These are phyloP conservation scores for Phaffomyces antillensis DNA, from an alignment of 805 yeast species.

Conservation along the genomic window DNA sequence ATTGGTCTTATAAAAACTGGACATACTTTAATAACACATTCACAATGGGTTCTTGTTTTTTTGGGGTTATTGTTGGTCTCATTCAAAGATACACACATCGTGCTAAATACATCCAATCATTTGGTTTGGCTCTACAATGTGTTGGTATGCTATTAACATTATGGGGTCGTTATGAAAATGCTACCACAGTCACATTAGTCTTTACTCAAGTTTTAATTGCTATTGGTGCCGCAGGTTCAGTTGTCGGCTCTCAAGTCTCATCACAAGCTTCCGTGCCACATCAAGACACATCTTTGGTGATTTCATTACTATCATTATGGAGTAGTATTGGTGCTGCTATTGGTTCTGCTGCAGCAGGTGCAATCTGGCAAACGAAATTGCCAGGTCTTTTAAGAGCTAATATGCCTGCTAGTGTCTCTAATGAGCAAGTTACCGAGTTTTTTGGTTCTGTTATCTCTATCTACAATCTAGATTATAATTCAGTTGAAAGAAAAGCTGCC, in stretches of 20 bases:
- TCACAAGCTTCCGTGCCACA: constrained; percentile 33
- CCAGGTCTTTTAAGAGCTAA: constrained; percentile 25
- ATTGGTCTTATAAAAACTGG: constrained; percentile 27
- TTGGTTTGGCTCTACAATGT: constrained; percentile 26
- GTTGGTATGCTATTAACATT: constrained; percentile 25
- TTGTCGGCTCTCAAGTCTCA: constrained; percentile 28
- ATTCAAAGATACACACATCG: constrained; percentile 27
- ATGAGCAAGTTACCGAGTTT: constrained; percentile 13
- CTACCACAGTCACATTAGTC: constrained; percentile 16
- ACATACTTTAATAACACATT: constrained; percentile 28
- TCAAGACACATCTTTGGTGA: constrained; percentile 31
- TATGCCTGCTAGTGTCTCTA: constrained; percentile 21
- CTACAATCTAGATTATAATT: constrained; percentile 16
- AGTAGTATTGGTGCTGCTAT: constrained; percentile 30
- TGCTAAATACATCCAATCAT: constrained; percentile 26
- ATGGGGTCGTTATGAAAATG: constrained; percentile 15
- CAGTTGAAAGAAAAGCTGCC: constrained; percentile 25
- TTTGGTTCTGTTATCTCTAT: constrained; percentile 20
- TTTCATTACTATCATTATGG: constrained; percentile 28
- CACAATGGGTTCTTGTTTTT: constrained; percentile 29
- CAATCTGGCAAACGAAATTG: constrained; percentile 29
- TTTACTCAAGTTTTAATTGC: constrained; percentile 27
- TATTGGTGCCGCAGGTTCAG: constrained; percentile 32
- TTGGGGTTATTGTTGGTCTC: constrained; percentile 30
- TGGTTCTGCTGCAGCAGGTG: constrained; percentile 32